Conservation (phyloP, 441 rosid genomes). For the Pelargonium myrrhifolium region DNA sequence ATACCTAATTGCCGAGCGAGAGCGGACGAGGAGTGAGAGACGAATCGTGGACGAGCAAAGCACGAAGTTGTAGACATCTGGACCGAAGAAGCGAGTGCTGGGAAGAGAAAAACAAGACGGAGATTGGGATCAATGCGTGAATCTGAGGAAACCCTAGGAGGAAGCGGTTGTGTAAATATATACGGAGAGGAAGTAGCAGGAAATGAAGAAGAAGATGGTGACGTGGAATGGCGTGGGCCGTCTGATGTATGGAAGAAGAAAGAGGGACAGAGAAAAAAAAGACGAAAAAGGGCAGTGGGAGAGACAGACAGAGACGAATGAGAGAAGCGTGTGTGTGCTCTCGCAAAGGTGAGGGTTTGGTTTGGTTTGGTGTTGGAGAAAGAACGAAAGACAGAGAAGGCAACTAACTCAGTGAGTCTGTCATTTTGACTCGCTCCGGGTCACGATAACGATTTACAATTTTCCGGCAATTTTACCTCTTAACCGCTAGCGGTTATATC, state of each 20-base stretch:
- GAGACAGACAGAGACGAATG: constrained; percentile 24
- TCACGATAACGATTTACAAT: neutral
- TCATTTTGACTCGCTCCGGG: constrained; percentile 2
- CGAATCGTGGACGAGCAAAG: constrained; percentile 11
- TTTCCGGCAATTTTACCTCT: neutral
- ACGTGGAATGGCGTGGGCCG: constrained; percentile 69
- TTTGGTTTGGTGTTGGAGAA: constrained; percentile 16
- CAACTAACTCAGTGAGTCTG: constrained; percentile 9
- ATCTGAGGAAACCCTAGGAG: constrained; percentile 62
- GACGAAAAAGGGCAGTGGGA: constrained; percentile 66
- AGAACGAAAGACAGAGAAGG: constrained; percentile 18
- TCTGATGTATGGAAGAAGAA: constrained; percentile 37
- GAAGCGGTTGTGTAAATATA: constrained; percentile 12
- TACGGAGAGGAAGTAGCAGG: constrained; percentile 27
- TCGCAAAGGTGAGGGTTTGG: constrained; percentile 10
- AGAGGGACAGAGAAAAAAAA: constrained; percentile 29
- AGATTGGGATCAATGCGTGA: constrained; percentile 14
- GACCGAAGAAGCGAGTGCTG: too few relatives aligned
- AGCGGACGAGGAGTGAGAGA: constrained; percentile 6
- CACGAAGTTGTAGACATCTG: constrained; percentile 2
- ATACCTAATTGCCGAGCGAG: constrained; percentile 25
- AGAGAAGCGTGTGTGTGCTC: constrained; percentile 15
- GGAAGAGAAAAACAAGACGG: constrained; percentile 4
- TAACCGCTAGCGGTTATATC: constrained; percentile 1
- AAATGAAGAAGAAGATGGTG: constrained; percentile 79